phyloP scores from a whole-genome alignment of 164 flowering plant genomes.

The Umbilicus rupestris region DNA sequence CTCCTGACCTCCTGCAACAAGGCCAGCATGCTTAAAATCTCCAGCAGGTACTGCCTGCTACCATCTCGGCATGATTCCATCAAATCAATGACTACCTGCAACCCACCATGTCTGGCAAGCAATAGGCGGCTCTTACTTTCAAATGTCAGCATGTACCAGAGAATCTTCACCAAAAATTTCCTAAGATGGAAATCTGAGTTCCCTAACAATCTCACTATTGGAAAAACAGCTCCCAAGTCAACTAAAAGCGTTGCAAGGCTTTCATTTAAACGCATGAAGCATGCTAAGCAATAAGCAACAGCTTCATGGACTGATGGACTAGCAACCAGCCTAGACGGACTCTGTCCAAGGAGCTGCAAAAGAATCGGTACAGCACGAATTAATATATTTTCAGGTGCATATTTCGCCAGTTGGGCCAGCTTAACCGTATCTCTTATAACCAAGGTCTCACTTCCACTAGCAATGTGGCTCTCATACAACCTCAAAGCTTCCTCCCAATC shows the following conservation, averaged over 20 bases:
- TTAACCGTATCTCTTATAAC: conserved; percentile 24
- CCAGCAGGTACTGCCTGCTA: conserved; percentile 28
- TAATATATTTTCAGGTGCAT: conserved; percentile 31
- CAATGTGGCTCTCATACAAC: conserved; percentile 21
- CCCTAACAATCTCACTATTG: conserved; percentile 25
- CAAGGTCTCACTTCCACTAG: conserved; percentile 19
- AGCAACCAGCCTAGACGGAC: conserved; percentile 4
- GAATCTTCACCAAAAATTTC: conserved; percentile 23
- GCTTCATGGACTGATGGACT: conserved; percentile 25
- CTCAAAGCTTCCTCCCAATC: conserved; percentile 31
- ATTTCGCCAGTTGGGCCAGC: conserved; percentile 27
- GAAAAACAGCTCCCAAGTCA: conserved; percentile 23
- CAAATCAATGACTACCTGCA: conserved; percentile 26
- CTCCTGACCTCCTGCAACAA: conserved; percentile 33
- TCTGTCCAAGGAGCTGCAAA: conserved; percentile 19
- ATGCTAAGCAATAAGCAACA: conserved; percentile 29
- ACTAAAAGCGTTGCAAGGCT: conserved; percentile 27
- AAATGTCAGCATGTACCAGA: conserved; percentile 24
- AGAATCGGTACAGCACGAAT: conserved; percentile 26
- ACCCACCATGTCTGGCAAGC: conserved; percentile 31
- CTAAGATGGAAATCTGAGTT: conserved; percentile 18
- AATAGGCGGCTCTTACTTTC: conserved; percentile 16
- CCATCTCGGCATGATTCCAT: conserved; percentile 16
- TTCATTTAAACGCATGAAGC: conserved; percentile 24
- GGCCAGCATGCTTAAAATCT: conserved; percentile 38